Percentiles rank a stretch among this genome's conserved stretches.
Conservation (phyloP, 352 stramenopile genomes). For the Pelagophyceae sp. region DNA sequence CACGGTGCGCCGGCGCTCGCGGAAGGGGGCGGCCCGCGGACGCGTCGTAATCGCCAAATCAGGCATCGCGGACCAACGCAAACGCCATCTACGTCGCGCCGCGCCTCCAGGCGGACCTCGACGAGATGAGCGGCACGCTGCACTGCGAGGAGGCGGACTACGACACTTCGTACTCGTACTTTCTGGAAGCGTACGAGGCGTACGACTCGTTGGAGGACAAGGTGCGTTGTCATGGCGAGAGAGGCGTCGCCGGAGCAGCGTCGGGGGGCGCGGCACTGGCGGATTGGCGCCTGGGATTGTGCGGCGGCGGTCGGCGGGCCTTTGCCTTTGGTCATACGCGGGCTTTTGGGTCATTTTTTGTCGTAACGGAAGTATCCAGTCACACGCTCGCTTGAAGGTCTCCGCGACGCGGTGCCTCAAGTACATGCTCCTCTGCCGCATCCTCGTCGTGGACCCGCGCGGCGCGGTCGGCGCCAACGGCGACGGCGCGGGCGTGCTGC, state of each 20-base stretch:
- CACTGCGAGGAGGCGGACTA: constrained; percentile 97
- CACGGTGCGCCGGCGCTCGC: too few species aligned
- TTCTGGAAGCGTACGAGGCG: constrained; percentile 92
- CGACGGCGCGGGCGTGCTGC: not conserved
- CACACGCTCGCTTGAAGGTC: too few species aligned
- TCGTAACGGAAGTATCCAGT: too few species aligned
- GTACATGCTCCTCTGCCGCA: constrained; percentile 96
- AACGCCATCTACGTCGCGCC: constrained; percentile 96
- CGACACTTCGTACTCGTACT: constrained; percentile 98
- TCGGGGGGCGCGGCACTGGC: too few species aligned
- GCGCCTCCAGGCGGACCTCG: constrained; percentile 76
- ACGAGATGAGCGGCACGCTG: constrained; percentile 92
- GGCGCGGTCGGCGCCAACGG: constrained; percentile 31
- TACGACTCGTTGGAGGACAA: constrained; percentile 79
- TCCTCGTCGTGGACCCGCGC: constrained; percentile 60
- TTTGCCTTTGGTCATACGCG: too few species aligned
- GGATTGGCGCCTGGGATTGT: too few species aligned
- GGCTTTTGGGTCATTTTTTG: too few species aligned
- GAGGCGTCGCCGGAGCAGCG: too few species aligned
- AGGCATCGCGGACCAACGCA: constrained; percentile 87
- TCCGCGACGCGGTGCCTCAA: constrained; percentile 71
- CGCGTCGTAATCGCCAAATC: too few species aligned
- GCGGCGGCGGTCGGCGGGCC: too few species aligned
- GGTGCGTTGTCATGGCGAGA: too few species aligned
- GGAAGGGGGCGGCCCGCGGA: too few species aligned